Conservation (phyloP, 2,329 filamentous ascomycete species). For the Beauveria rudraprayagi region DNA sequence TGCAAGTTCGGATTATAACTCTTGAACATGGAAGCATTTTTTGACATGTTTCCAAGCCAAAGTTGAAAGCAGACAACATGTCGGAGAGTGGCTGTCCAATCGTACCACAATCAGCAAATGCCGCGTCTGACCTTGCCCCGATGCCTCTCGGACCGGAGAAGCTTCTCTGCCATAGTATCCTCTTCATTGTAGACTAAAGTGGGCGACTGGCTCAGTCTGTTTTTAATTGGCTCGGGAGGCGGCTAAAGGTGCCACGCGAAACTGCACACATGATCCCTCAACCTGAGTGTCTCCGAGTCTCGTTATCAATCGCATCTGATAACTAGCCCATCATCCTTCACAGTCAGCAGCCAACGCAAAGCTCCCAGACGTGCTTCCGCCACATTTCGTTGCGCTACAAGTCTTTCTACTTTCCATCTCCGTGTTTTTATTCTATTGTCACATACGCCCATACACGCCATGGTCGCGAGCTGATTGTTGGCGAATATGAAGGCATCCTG, state of each 20-base stretch:
- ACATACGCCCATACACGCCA: too few species aligned
- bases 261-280: neutral
- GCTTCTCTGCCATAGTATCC: neutral
- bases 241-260: neutral
- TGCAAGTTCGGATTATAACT: too few species aligned
- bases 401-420: too few species aligned
- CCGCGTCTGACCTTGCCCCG: neutral
- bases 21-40: too few species aligned
- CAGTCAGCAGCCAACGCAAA: neutral
- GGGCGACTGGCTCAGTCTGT: neutral
- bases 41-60: too few species aligned
- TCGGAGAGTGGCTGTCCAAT: neutral
- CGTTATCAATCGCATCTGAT: slow-evolving; percentile 11
- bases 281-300: neutral
- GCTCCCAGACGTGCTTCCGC: neutral
- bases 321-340: neutral
- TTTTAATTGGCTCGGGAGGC: neutral
- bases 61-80: too few species aligned
- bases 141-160: neutral
- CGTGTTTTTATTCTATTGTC: too few species aligned
- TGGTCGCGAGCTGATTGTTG: neutral
- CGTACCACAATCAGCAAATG: neutral
- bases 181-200: neutral
- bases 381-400: neutral
- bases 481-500: neutral